Percentiles rank a stretch among this genome's conserved stretches.
Evolutionary conservation across 108 stramenopile species (phyloP).

Genomic region (Cyclotella kingstonii): DNA sequence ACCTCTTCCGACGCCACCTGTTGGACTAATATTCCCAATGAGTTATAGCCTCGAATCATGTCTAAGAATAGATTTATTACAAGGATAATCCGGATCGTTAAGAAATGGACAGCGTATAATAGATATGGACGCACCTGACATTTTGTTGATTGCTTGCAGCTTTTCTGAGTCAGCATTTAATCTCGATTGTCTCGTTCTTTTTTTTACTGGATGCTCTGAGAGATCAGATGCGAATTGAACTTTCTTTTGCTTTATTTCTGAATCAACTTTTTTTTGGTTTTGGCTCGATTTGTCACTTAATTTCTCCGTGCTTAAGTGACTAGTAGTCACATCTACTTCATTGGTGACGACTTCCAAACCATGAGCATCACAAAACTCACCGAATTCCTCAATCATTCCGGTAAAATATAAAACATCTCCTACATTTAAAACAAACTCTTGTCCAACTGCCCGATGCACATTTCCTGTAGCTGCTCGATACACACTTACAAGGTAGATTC

Average conservation of each 20-base stretch:
- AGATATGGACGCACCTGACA: slow-evolving; percentile 58
- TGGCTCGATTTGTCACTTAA: not conserved
- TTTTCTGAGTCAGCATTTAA: slow-evolving; percentile 42
- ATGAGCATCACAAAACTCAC: slow-evolving; percentile 77
- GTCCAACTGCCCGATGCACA: slow-evolving; percentile 84
- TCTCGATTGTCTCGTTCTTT: not conserved
- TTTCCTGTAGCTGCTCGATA: slow-evolving; percentile 81
- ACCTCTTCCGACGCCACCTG: not conserved
- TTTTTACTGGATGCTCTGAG: not conserved
- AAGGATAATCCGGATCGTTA: too few relatives aligned
- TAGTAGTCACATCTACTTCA: slow-evolving; percentile 35
- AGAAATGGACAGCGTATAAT: too few relatives aligned
- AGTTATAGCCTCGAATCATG: slow-evolving; percentile 51
- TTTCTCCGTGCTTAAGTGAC: not conserved
- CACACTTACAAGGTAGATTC: slow-evolving; percentile 79
- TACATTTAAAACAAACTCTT: slow-evolving; percentile 81
- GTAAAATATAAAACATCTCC: slow-evolving; percentile 88
- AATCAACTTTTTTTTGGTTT: not conserved
- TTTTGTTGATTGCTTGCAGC: slow-evolving; percentile 57
- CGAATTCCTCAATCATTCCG: slow-evolving; percentile 80
- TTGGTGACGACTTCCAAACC: slow-evolving; percentile 84
- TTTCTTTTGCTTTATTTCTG: not conserved
- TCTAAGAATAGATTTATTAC: slow-evolving; percentile 17
- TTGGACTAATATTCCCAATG: slow-evolving; percentile 4
- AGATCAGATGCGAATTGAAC: slow-evolving; percentile 18